Conservation (phyloP, 176 grass and related monocot genomes). For the Aegilops bicornis region DNA sequence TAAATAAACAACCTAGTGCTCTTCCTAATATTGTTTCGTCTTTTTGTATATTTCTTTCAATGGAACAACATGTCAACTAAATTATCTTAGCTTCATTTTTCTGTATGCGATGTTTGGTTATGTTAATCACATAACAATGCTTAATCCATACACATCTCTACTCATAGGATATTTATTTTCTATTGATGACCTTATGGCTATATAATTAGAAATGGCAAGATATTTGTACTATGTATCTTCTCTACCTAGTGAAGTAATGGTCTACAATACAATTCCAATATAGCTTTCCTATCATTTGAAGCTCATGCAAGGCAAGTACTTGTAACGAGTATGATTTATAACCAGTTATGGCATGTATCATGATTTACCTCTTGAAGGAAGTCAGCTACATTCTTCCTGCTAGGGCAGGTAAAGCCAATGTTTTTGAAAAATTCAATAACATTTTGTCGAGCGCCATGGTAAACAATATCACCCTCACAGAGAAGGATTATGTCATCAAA, state of each 20-base stretch:
- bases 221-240: neutral
- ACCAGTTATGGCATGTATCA: neutral
- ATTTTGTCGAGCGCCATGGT: too few relatives aligned
- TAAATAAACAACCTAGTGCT: neutral
- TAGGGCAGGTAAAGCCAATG: conserved; percentile 78
- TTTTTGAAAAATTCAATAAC: too few relatives aligned
- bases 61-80: neutral
- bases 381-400: conserved; percentile 77
- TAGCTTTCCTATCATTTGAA: neutral
- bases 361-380: conserved; percentile 89
- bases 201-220: neutral
- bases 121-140: neutral
- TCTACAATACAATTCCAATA: neutral
- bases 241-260: too few relatives aligned
- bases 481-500: too few relatives aligned
- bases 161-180: neutral
- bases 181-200: neutral
- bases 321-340: neutral
- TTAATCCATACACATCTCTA: neutral
- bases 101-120: neutral
- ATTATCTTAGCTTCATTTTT: neutral
- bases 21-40: neutral
- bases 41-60: neutral
- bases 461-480: too few relatives aligned
- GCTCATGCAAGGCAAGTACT: neutral